Percentiles rank a stretch among this genome's conserved stretches.
These are phyloP conservation scores for Suhomyces wounanorum DNA, from an alignment of 1,139 yeast species.

Conservation along the genomic window DNA sequence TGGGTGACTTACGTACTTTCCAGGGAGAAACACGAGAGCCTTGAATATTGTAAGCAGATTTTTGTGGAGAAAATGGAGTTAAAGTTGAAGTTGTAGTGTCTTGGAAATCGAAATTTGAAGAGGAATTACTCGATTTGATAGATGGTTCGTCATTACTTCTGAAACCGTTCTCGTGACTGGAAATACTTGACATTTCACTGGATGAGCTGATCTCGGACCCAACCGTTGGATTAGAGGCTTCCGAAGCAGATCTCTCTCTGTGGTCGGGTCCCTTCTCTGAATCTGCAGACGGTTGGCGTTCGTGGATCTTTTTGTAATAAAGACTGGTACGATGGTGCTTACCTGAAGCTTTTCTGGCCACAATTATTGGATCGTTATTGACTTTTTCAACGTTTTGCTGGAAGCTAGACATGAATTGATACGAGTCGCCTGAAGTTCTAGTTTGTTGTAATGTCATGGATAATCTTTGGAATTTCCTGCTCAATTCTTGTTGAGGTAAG, in stretches of 20 bases:
- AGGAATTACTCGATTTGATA: constrained; percentile 2
- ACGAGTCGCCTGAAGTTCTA: constrained; percentile 42
- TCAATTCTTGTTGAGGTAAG: constrained; percentile 40
- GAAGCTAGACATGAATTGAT: constrained; percentile 44
- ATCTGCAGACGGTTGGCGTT: constrained; percentile 5
- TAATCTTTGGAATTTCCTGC: constrained; percentile 42
- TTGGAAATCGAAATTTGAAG: constrained; percentile 13
- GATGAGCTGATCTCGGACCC: constrained; percentile 21
- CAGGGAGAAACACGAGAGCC: constrained; percentile 25
- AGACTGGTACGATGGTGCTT: constrained; percentile 27
- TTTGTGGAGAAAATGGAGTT: constrained; percentile 3
- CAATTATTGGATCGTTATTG: constrained; percentile 16
- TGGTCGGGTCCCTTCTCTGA: not conserved
- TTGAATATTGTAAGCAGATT: constrained; percentile 16
- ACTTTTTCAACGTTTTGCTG: constrained; percentile 39
- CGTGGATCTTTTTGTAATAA: constrained; percentile 38
- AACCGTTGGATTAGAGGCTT: not conserved
- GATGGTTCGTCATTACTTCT: constrained; percentile 2
- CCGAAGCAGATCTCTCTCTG: not conserved
- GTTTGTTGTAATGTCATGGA: constrained; percentile 42
- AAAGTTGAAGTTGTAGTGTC: constrained; percentile 6
- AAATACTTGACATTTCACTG: constrained; percentile 31
- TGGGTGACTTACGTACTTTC: constrained; percentile 18
- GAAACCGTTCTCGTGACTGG: constrained; percentile 17
- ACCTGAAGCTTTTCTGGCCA: constrained; percentile 11